Evolutionary conservation across 176 grass and related monocot genomes (phyloP), one percentile per base, ranked within the genome.

Genomic region (Musa schizocarpa): DNA sequence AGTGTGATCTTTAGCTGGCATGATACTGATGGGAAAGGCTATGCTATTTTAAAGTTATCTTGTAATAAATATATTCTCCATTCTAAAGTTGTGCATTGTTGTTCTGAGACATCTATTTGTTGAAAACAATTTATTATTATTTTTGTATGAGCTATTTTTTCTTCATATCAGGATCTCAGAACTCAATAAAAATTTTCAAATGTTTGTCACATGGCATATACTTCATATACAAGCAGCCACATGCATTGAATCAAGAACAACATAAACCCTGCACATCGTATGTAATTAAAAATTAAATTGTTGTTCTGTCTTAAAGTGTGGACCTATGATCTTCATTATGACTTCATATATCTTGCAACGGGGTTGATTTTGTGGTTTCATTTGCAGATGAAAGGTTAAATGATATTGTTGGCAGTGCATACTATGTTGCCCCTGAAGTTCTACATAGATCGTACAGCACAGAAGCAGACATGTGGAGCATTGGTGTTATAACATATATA

Each of bases 331-430:
- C 19, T 64, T 64, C 62, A 64, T 11, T 64, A 64, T 64, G 0
- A 12, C 2, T 64, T 20, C 21, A 13, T 11, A 64, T 64, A n/a
- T 64, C 21, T 52, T 68, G 67, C 11, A 69, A n/a, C 1, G 34
- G 27, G 69, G 54, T 50, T 58, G 9, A 70, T 59, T 43, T 73
- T 53, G 6, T 73, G 21, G 55, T 76, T 19, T 50, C 66, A 22
- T 86, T 68, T 78, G 73, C 86, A 99, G 96, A 99, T 87, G 96
- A 95, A 89, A 95, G 96, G 68, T 71, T 99, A 73, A 99, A 95
- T 84, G 96, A 99, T 58, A 99, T 99, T 84, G 96, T 99, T 82
- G 96, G 96, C 43, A 99, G 96, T 77, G 96, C 96, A 48, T 99
- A 95, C 72, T 99, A 99, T 84, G 96, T 99, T 78, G 96, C 96